Base-by-base conservation (phyloP, 768 basidiomycete genomes). In the Favolaschia claudopus region DNA sequence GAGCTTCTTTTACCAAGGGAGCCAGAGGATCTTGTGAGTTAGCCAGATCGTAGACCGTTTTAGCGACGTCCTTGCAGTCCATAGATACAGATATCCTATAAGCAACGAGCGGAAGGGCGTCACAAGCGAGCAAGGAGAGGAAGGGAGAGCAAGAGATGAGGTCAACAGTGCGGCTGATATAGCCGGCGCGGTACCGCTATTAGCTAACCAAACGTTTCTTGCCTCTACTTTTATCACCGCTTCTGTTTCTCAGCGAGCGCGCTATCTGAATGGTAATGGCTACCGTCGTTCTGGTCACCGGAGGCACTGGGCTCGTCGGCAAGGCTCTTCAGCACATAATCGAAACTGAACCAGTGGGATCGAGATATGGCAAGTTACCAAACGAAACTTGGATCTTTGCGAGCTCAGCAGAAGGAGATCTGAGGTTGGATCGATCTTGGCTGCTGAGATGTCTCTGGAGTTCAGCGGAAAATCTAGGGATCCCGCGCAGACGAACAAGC, bases 381-480 rank as follows among this genome's bases (percentile, higher is more conserved):
- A 84, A 83, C 43, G 90, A 92, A 75, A 77, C 78, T 39, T 92
- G 90, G 91, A 77, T 91, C 46, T 92, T 89, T 72, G 78, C 82
- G 14, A 75, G 78, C 38, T 84, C 83, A 34, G 77, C 79, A 36
- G 89, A 91, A 12, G 89, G 82, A 28, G 91, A 92, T 75, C 74
- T 92, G 24, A 84, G 82, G 90, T 91, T 31, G 34, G 64, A 10
- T 28, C 33, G 15, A 4, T 10, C n/a, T 36, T 15, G n/a, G 42
- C 33, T 44, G 19, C 19, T 28, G 19, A 4, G 22, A 8, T n/a
- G n/a, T 28, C 32, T 24, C 13, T 20, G 17, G 38, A n/a, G 32
- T 27, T 57, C 6, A 59, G 22, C 3, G 24, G 17, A 22, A 15
- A n/a, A 17, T 34, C 8, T 25, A 63, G 62, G 54, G 62, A 64